Base-by-base conservation (phyloP, 768 basidiomycete genomes). In the Suillus ampliporus region DNA sequence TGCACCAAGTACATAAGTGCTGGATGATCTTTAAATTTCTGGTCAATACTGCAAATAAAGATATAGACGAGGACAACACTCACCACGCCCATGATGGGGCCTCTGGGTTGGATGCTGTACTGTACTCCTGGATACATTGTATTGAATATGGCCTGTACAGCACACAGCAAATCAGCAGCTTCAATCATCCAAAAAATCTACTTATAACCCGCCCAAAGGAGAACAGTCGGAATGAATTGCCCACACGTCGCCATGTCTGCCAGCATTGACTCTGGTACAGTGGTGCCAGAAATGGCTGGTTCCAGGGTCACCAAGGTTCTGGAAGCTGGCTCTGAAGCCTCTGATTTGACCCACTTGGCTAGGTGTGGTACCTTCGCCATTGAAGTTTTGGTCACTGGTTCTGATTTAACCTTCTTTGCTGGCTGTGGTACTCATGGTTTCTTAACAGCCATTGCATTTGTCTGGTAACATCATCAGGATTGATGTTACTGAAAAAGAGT, bases 181-280 rank as follows among this genome's bases (percentile, higher is more conserved):
- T 57, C 46, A 6, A 65, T 56, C 5, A 28, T 38, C 64, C 64
- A 65, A 19, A 65, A 23, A n/a, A 26, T 60, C 1, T 43, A 31
- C 52, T 65, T 61, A 26, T 34, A 31, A 28, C 61, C 58, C 10
- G 46, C 57, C 65, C 65, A 65, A 15, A 62, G 53, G 47, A 61
- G 54, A 3, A 56, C 17, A 1, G 54, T 63, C 1, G 38, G 40
- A 13, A 62, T 17, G 28, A 46, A 46, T 0, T 23, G 44, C 11
- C 11, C 23, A 46, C 5, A 2, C 44, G 19, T 46, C 2, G 21
- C 44, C 44, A 46, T 46, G 44, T 46, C 44, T 14, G 21, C 21
- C 11, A 46, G 44, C 44, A 46, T 46, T 2, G 44, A 23, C 44
- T 46, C 21, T 44, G 10, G n/a, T n/a, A 44, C 43, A 44, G n/a